Conservation (phyloP, 2,329 filamentous ascomycete genomes). For the Colletotrichum tamarilloi region DNA sequence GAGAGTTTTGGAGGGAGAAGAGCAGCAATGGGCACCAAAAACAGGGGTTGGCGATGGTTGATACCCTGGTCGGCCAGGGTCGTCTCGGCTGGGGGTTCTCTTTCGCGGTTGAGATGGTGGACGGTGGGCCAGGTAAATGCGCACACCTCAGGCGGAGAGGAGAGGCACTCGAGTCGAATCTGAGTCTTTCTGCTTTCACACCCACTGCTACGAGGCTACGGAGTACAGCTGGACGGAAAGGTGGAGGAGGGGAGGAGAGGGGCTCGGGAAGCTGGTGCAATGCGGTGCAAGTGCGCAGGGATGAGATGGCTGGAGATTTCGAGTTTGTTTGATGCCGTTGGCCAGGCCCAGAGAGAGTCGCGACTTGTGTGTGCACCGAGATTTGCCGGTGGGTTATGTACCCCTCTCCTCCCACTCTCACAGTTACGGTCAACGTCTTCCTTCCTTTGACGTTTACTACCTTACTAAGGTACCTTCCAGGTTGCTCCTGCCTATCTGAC, state of each 20-base stretch:
- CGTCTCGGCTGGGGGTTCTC: background rate
- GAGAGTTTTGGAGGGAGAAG: background rate
- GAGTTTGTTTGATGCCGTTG: background rate
- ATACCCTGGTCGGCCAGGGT: background rate
- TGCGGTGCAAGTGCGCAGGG: constrained; percentile 5
- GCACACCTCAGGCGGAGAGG: too few relatives aligned
- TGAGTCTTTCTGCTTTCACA: background rate
- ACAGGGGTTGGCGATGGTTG: constrained; percentile 2
- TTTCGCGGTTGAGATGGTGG: background rate
- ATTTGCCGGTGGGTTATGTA: background rate
- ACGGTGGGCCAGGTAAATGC: background rate
- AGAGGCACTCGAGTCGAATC: too few relatives aligned
- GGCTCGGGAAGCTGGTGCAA: constrained; percentile 18
- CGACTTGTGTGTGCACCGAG: background rate
- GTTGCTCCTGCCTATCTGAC: too few relatives aligned
- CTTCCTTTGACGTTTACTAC: background rate
- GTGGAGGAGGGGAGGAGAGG: constrained; percentile 9
- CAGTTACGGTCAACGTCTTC: background rate
- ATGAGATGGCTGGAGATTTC: background rate
- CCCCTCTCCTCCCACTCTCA: background rate
- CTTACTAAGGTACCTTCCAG: too few relatives aligned
- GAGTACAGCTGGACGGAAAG: background rate
- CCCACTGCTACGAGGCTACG: background rate
- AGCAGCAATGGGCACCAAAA: constrained; percentile 17
- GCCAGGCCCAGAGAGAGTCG: background rate